phyloP scores from a whole-genome alignment of 2,329 filamentous ascomycete genomes.

The Sporothrix brasiliensis region DNA sequence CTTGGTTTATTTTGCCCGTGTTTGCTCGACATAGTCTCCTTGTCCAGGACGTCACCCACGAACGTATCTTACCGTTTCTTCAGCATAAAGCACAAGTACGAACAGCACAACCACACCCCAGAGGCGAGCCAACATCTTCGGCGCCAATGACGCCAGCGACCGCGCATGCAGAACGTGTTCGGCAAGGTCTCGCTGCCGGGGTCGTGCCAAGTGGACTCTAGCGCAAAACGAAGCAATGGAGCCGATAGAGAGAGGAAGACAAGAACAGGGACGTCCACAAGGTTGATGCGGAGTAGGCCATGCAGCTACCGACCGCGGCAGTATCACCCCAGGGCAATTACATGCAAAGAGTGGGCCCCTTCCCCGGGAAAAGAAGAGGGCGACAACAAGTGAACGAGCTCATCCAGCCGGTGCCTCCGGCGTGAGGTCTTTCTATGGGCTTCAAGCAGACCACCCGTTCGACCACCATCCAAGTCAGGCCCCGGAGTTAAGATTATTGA shows the following conservation, averaged over 20 bases:
- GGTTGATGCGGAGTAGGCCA: constrained; percentile 4
- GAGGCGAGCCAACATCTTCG: background rate
- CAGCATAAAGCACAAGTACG: background rate
- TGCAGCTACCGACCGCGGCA: background rate
- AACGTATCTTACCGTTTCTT: too few relatives aligned
- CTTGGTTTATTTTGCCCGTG: too few relatives aligned
- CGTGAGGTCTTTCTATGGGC: too few relatives aligned
- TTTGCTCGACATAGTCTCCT: too few relatives aligned
- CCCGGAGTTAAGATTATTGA: background rate
- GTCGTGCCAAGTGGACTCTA: background rate
- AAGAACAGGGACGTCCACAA: background rate
- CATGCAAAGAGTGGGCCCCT: background rate
- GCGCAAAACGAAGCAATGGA: constrained; percentile 12
- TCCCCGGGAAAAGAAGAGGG: background rate
- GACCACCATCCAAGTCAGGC: background rate
- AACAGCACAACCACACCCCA: too few relatives aligned
- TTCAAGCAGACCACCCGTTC: background rate
- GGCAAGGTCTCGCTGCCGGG: background rate
- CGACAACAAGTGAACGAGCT: background rate
- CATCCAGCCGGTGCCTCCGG: background rate
- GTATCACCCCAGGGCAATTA: background rate
- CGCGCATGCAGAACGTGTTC: background rate
- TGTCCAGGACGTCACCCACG: too few relatives aligned
- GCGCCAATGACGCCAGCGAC: too few relatives aligned
- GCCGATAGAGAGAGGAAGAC: constrained; percentile 7